Evolutionary conservation across 805 yeast genomes (phyloP).

Genomic region (Wickerhamiella occidentalis): DNA sequence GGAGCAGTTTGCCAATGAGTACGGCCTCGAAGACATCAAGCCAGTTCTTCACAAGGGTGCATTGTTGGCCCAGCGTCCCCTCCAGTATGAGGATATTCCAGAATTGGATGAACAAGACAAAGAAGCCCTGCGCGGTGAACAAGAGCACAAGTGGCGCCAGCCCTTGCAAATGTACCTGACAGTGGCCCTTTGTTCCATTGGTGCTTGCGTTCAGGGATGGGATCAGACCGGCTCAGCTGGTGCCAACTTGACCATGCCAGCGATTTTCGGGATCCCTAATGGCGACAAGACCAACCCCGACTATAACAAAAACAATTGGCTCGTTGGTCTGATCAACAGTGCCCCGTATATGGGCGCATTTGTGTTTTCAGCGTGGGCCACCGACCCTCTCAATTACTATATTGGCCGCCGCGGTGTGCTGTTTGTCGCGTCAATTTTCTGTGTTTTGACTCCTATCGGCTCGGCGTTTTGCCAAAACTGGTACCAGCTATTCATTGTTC

Average conservation of each 20-base stretch:
- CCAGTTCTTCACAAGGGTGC: conserved; percentile 35
- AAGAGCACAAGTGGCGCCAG: conserved; percentile 37
- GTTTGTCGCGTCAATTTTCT: conserved; percentile 35
- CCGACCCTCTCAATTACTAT: conserved; percentile 39
- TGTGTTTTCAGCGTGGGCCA: conserved; percentile 41
- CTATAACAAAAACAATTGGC: conserved; percentile 26
- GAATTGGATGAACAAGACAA: conserved; percentile 27
- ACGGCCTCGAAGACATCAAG: conserved; percentile 20
- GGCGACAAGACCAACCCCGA: conserved; percentile 17
- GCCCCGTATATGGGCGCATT: conserved; percentile 43
- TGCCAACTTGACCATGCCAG: conserved; percentile 44
- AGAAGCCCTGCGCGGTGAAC: conserved; percentile 32
- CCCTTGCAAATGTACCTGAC: conserved; percentile 33
- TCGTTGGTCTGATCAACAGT: conserved; percentile 50
- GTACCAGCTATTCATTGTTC: conserved; percentile 48
- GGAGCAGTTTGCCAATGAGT: conserved; percentile 17
- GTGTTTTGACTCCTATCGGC: conserved; percentile 44
- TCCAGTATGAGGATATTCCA: conserved; percentile 23
- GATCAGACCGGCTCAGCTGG: conserved; percentile 63
- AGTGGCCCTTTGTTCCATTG: conserved; percentile 49
- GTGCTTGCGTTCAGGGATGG: conserved; percentile 63
- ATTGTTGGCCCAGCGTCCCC: conserved; percentile 37
- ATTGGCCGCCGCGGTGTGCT: conserved; percentile 44
- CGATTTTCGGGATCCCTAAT: conserved; percentile 32
- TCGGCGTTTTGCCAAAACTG: conserved; percentile 51